Conservation (phyloP, 805 yeast genomes). For the Yamadazyma nakazawae region DNA sequence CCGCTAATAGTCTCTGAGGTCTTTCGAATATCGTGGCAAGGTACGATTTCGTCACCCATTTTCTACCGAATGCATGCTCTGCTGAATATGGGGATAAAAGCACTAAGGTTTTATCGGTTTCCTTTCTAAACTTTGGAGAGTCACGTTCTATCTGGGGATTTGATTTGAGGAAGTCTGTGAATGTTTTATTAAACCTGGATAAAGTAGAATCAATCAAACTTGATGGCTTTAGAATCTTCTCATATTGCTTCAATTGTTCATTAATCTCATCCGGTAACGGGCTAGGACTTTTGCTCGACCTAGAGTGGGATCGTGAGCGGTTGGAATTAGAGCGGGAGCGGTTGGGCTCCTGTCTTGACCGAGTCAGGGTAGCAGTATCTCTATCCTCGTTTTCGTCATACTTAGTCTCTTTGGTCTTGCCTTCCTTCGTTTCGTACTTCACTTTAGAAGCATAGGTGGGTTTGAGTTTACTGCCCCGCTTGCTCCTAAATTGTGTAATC, state of each 20-base stretch:
- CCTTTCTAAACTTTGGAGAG: slow-evolving; percentile 34
- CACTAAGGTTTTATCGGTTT: slow-evolving; percentile 50
- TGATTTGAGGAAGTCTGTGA: slow-evolving; percentile 40
- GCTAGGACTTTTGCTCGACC: slow-evolving; percentile 15
- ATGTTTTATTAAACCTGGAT: slow-evolving; percentile 38
- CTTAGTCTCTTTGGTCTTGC: slow-evolving; percentile 1
- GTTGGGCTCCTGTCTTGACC: slow-evolving; percentile 3
- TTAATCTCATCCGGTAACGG: slow-evolving; percentile 10
- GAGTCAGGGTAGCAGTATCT: background rate
- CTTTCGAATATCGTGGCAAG: slow-evolving; percentile 71
- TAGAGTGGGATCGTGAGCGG: slow-evolving; percentile 10
- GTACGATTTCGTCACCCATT: slow-evolving; percentile 71
- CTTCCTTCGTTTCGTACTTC: slow-evolving; percentile 9
- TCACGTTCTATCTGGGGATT: slow-evolving; percentile 41
- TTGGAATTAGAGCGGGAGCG: slow-evolving; percentile 1
- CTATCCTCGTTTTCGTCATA: slow-evolving; percentile 5
- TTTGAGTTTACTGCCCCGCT: slow-evolving; percentile 26
- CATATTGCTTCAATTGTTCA: slow-evolving; percentile 18
- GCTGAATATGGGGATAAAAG: slow-evolving; percentile 68
- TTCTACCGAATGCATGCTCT: slow-evolving; percentile 69
- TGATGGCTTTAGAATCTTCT: slow-evolving; percentile 32
- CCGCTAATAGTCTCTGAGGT: slow-evolving; percentile 75
- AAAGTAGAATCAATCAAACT: slow-evolving; percentile 34
- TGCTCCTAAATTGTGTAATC: slow-evolving; percentile 35
- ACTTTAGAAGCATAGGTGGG: slow-evolving; percentile 22